Conservation (phyloP, 2,329 filamentous ascomycete species). For the Geosmithia putterillii region DNA sequence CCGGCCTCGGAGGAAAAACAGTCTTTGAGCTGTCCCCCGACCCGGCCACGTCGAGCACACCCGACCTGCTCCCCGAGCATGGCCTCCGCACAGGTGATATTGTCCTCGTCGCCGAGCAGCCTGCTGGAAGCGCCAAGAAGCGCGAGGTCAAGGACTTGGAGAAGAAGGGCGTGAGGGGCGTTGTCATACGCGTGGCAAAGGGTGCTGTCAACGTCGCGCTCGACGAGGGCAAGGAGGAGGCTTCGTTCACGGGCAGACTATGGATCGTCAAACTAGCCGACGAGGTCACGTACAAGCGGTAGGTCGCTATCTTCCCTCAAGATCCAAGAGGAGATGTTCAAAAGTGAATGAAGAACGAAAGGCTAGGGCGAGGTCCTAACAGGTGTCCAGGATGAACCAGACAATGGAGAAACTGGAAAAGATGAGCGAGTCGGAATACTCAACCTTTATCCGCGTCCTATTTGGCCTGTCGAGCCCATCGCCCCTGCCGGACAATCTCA, state of each 20-base stretch:
- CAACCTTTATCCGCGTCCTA: constrained; percentile 46
- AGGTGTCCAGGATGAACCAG: constrained; percentile 41
- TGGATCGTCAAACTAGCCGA: constrained; percentile 59
- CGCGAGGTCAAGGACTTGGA: constrained; percentile 59
- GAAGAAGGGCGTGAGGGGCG: constrained; percentile 55
- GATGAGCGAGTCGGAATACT: constrained; percentile 46
- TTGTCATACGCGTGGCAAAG: constrained; percentile 53
- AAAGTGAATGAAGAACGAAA: not conserved
- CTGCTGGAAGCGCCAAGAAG: constrained; percentile 59
- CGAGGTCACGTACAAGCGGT: constrained; percentile 53
- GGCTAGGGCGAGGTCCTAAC: not conserved
- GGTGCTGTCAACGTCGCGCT: constrained; percentile 53
- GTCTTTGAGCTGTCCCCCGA: constrained; percentile 73
- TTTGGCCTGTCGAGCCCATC: constrained; percentile 47
- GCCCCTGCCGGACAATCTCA: constrained; percentile 28
- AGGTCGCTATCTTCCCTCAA: constrained; percentile 5
- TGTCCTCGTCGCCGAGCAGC: constrained; percentile 64
- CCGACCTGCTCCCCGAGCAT: constrained; percentile 55
- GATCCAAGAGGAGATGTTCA: too few species aligned
- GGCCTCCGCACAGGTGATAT: constrained; percentile 68
- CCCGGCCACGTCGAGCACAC: constrained; percentile 43
- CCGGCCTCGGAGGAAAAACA: constrained; percentile 82
- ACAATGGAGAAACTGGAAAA: constrained; percentile 47
- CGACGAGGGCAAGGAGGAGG: constrained; percentile 48
- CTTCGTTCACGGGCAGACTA: constrained; percentile 30